Conservation (phyloP, 371 early-diverging fungal genomes). For the Lichtheimia hyalospora region DNA sequence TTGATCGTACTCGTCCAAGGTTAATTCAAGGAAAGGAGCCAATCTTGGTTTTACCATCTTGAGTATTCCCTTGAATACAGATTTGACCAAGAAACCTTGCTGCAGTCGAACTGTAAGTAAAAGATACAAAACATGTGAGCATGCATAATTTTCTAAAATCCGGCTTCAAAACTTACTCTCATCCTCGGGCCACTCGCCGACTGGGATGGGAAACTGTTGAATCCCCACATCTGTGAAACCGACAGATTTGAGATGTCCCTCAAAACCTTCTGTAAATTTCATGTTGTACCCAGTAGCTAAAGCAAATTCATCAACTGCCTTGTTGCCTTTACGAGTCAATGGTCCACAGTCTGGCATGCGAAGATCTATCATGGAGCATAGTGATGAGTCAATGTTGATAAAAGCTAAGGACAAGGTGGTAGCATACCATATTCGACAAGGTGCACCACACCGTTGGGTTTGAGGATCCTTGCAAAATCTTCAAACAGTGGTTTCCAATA, state of each 20-base stretch:
- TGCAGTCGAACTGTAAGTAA: constrained; percentile 26
- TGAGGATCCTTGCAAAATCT: constrained; percentile 40
- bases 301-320: constrained; percentile 29
- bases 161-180: constrained; percentile 21
- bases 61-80: constrained; percentile 31
- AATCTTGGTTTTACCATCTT: constrained; percentile 42
- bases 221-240: constrained; percentile 29
- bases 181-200: constrained; percentile 50
- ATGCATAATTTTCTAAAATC: neutral
- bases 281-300: constrained; percentile 24
- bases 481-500: constrained; percentile 36
- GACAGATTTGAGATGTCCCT: constrained; percentile 18
- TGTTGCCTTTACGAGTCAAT: constrained; percentile 27
- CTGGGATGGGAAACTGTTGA: constrained; percentile 27
- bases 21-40: constrained; percentile 21
- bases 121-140: neutral
- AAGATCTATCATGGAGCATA: constrained; percentile 15
- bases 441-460: constrained; percentile 49
- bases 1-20: constrained; percentile 18
- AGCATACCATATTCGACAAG: constrained; percentile 37
- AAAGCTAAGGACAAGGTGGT: neutral
- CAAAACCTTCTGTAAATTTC: constrained; percentile 16
- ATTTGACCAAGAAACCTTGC: constrained; percentile 40
- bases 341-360: constrained; percentile 32
- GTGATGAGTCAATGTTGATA: neutral